phyloP scores from a whole-genome alignment of 2,329 filamentous ascomycete species.

The Aureobasidium subglaciale region DNA sequence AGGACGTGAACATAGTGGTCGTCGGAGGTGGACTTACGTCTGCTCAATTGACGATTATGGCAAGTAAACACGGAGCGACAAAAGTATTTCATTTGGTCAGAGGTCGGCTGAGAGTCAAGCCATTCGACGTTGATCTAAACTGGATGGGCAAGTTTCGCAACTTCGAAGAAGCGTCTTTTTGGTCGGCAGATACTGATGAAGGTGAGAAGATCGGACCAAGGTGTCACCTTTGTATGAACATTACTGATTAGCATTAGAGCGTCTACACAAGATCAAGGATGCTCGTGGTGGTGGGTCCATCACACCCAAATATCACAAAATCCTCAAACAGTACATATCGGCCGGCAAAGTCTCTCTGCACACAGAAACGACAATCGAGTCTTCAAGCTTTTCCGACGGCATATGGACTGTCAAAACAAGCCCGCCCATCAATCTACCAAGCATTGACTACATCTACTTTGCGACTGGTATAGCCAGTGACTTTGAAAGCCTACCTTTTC shows the following conservation, averaged over 20 bases:
- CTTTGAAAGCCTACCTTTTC: constrained; percentile 52
- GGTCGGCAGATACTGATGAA: constrained; percentile 65
- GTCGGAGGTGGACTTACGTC: constrained; percentile 71
- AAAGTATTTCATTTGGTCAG: constrained; percentile 68
- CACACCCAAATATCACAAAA: constrained; percentile 59
- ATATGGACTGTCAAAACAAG: constrained; percentile 48
- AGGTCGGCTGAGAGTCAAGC: constrained; percentile 55
- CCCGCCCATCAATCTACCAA: constrained; percentile 45
- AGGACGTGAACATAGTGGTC: constrained; percentile 58
- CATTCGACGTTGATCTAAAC: constrained; percentile 67
- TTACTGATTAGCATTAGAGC: constrained; percentile 37
- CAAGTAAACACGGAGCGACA: constrained; percentile 55
- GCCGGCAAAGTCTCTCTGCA: constrained; percentile 48
- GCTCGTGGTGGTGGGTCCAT: constrained; percentile 73
- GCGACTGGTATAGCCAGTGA: constrained; percentile 66
- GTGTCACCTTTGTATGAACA: not conserved
- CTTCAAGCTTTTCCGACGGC: constrained; percentile 34
- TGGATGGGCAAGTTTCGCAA: constrained; percentile 84
- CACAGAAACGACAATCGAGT: constrained; percentile 49
- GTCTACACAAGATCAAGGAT: constrained; percentile 56
- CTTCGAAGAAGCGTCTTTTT: constrained; percentile 67
- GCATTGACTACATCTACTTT: constrained; percentile 64
- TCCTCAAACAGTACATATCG: constrained; percentile 54
- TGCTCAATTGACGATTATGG: constrained; percentile 64
- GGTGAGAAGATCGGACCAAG: constrained; percentile 25